These are phyloP conservation scores for Trypanosoma rangeli DNA, from an alignment of 208 protist species.

Conservation along the genomic window DNA sequence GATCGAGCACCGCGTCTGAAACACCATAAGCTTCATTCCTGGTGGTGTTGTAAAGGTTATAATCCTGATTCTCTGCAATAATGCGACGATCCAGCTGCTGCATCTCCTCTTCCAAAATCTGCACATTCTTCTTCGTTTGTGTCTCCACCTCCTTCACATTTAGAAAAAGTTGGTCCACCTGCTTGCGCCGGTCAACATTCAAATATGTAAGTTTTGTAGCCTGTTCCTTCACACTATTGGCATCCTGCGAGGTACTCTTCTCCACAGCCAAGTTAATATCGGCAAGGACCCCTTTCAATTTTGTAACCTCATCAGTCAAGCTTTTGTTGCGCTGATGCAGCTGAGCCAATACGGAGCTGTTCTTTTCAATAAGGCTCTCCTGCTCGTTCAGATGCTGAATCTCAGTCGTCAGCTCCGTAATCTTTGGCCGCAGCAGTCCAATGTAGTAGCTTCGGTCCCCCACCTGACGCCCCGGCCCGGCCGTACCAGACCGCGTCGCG, in stretches of 20 bases:
- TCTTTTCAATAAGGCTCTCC: slow-evolving; percentile 80
- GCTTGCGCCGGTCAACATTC: slow-evolving; percentile 62
- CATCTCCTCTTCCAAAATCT: slow-evolving; percentile 78
- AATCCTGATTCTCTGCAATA: slow-evolving; percentile 76
- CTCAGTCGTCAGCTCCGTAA: slow-evolving; percentile 82
- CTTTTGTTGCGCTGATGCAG: slow-evolving; percentile 75
- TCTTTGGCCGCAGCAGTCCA: slow-evolving; percentile 86
- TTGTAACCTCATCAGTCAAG: slow-evolving; percentile 70
- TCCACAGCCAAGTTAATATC: slow-evolving; percentile 88
- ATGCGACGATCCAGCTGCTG: slow-evolving; percentile 75
- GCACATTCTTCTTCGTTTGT: slow-evolving; percentile 58
- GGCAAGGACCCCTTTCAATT: slow-evolving; percentile 74
- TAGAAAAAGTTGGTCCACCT: slow-evolving; percentile 86
- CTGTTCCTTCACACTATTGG: slow-evolving; percentile 68
- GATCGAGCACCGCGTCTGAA: slow-evolving; percentile 75
- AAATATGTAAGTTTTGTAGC: slow-evolving; percentile 61
- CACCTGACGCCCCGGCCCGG: slow-evolving; percentile 84
- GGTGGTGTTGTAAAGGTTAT: slow-evolving; percentile 63
- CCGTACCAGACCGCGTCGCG: slow-evolving; percentile 64
- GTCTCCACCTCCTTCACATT: slow-evolving; percentile 72
- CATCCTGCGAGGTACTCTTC: slow-evolving; percentile 61
- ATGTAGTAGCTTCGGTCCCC: slow-evolving; percentile 91
- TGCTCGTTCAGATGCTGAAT: slow-evolving; percentile 86
- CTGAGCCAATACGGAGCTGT: slow-evolving; percentile 67
- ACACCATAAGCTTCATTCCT: slow-evolving; percentile 74